Evolutionary conservation across 257 asterid genomes (phyloP).

Genomic region (Solanum arcanum): DNA sequence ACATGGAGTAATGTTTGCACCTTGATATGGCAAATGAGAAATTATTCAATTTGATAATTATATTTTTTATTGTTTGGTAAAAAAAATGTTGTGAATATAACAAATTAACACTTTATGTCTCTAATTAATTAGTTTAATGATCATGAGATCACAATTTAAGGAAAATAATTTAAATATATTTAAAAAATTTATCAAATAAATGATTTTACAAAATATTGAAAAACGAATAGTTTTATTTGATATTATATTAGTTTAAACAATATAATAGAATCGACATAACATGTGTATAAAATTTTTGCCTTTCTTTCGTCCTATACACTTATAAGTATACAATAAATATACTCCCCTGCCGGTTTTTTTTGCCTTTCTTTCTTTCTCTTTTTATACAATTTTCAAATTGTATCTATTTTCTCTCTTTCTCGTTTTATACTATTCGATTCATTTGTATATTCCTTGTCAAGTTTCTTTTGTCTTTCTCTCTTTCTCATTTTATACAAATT

Average conservation of each 20-base stretch:
- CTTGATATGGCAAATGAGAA: not conserved
- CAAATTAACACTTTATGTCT: not conserved
- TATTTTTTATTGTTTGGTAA: not conserved
- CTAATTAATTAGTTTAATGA: not conserved
- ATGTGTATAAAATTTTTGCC: too few species aligned
- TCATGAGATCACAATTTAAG: not conserved
- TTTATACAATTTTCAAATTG: too few species aligned
- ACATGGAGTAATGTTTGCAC: not conserved
- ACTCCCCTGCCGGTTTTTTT: too few species aligned
- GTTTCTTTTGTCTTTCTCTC: too few species aligned
- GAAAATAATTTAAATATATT: not conserved
- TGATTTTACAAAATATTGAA: not conserved
- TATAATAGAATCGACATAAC: not conserved
- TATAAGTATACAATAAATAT: too few species aligned
- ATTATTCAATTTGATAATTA: not conserved
- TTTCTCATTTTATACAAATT: too few species aligned
- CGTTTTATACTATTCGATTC: too few species aligned
- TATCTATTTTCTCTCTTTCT: too few species aligned
- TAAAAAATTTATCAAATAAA: not conserved
- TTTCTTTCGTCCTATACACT: too few species aligned
- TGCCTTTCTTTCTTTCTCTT: too few species aligned
- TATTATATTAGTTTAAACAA: not conserved
- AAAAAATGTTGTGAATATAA: not conserved
- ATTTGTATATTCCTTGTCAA: too few species aligned
- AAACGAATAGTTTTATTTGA: not conserved